Evolutionary conservation across 2,329 filamentous ascomycete genomes (phyloP).

Genomic region (Aspergillus fructus): DNA sequence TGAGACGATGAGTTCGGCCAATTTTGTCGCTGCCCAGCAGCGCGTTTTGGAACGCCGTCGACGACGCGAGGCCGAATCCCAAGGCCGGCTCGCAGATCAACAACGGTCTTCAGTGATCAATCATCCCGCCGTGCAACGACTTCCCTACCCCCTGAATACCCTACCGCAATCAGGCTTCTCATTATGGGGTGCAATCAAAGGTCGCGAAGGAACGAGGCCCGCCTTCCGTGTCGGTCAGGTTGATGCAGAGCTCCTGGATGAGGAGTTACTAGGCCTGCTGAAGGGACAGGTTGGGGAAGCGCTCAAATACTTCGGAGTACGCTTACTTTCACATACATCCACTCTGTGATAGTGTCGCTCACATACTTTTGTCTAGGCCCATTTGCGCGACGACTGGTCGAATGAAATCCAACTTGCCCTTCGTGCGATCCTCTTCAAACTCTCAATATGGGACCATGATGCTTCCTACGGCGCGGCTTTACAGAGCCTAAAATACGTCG

Average conservation of each 20-base stretch:
- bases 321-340: neutral
- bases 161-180: slow-evolving; percentile 45
- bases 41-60: slow-evolving; percentile 79
- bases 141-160: slow-evolving; percentile 64
- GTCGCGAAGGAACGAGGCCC: slow-evolving; percentile 75
- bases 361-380: slow-evolving; percentile 38
- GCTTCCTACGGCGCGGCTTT: slow-evolving; percentile 91
- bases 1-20: slow-evolving; percentile 56
- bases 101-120: slow-evolving; percentile 50
- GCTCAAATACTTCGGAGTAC: slow-evolving; percentile 78
- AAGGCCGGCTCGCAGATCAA: slow-evolving; percentile 51
- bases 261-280: slow-evolving; percentile 83
- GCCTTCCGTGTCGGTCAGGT: slow-evolving; percentile 94
- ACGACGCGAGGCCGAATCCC: slow-evolving; percentile 68
- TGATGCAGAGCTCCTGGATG: slow-evolving; percentile 90
- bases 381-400: slow-evolving; percentile 82
- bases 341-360: neutral
- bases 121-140: slow-evolving; percentile 55
- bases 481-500: slow-evolving; percentile 87
- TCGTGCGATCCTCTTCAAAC: slow-evolving; percentile 81
- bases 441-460: slow-evolving; percentile 95
- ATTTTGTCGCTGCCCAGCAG: slow-evolving; percentile 86
- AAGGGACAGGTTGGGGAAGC: slow-evolving; percentile 84
- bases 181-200: slow-evolving; percentile 69
- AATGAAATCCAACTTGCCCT: slow-evolving; percentile 79